Evolutionary conservation across 129 eudicot species (phyloP).

Genomic region (Lactuca saligna): DNA sequence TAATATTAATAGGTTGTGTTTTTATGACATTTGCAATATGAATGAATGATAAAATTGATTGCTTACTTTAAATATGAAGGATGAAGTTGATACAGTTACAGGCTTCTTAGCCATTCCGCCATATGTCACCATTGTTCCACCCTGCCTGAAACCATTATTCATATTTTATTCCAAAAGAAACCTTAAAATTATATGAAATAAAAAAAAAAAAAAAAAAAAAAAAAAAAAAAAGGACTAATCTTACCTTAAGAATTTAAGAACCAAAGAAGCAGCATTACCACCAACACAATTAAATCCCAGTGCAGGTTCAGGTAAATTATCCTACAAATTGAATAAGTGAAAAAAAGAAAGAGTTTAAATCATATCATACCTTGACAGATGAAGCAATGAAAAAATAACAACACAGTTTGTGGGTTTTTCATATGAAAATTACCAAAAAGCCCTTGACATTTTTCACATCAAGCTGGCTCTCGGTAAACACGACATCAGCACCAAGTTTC

Average conservation of each 20-base stretch:
- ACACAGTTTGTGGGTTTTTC: not conserved
- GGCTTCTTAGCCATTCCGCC: slow-evolving; percentile 99
- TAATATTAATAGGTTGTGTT: not conserved
- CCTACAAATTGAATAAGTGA: slow-evolving; percentile 40
- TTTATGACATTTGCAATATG: not conserved
- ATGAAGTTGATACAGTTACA: slow-evolving; percentile 76
- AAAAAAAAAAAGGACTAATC: too few relatives aligned
- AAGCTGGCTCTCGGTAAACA: slow-evolving; percentile 80
- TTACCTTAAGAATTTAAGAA: slow-evolving; percentile 86
- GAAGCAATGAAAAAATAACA: not conserved
- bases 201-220: too few relatives aligned
- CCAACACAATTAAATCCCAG: slow-evolving; percentile 98
- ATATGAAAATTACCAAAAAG: slow-evolving; percentile 56
- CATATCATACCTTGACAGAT: not conserved
- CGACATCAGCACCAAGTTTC: slow-evolving; percentile 86
- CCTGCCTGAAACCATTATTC: slow-evolving; percentile 51
- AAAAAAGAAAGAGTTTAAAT: not conserved
- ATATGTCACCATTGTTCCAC: slow-evolving; percentile 99
- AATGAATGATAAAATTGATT: slow-evolving; percentile 6
- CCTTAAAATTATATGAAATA: not conserved
- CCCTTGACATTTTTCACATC: slow-evolving; percentile 69
- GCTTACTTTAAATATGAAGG: slow-evolving; percentile 89
- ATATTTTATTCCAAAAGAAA: not conserved
- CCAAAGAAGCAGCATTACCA: slow-evolving; percentile 93
- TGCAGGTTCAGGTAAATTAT: slow-evolving; percentile 70